Conservation (phyloP, 2,329 filamentous ascomycete species). For the Drechslera avenae region DNA sequence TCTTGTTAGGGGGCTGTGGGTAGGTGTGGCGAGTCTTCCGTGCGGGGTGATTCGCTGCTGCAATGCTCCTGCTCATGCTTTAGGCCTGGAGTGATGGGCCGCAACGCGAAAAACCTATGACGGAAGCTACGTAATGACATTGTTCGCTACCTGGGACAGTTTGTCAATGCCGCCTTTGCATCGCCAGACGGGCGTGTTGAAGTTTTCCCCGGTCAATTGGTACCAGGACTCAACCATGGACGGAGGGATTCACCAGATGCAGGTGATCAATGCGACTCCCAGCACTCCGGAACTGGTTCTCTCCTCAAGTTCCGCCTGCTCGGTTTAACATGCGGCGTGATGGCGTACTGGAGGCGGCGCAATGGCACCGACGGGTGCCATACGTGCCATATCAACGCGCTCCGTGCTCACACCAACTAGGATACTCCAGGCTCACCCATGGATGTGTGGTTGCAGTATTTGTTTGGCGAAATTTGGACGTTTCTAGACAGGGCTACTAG, state of each 20-base stretch:
- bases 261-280: not conserved
- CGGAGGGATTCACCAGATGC: not conserved
- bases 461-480: not conserved
- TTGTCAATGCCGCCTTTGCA: not conserved
- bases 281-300: not conserved
- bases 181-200: not conserved
- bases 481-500: slow-evolving; percentile 1
- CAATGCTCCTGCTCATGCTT: not conserved
- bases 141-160: not conserved
- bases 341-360: not conserved
- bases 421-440: not conserved
- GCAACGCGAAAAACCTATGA: not conserved
- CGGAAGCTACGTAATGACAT: not conserved
- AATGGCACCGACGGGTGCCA: not conserved
- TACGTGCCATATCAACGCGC: not conserved
- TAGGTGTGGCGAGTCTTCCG: slow-evolving; percentile 27
- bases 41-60: slow-evolving; percentile 16
- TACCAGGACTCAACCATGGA: not conserved
- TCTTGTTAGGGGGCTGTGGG: not conserved
- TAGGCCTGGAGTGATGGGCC: not conserved
- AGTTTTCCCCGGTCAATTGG: not conserved
- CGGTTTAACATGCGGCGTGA: slow-evolving; percentile 5
- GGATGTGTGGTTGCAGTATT: not conserved
- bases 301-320: slow-evolving; percentile 1
- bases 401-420: not conserved